Evolutionary conservation across 306 rosid genomes (phyloP), one percentile per base, ranked within the genome.

Genomic region (Argentina anserina): DNA sequence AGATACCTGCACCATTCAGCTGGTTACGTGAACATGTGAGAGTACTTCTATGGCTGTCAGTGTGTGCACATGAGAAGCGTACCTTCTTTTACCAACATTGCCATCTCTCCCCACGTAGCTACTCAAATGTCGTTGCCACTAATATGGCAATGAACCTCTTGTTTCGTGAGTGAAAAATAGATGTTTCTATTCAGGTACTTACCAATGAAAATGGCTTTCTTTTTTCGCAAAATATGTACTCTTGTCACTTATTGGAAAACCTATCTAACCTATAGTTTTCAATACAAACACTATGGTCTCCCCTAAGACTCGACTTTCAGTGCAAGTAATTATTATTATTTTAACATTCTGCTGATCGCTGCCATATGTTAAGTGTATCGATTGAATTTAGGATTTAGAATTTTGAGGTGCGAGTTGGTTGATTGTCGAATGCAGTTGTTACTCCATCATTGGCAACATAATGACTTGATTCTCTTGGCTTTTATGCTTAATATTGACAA

Each of bases 31-130:
- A n/a, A n/a, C n/a, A n/a, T n/a, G n/a, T n/a, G n/a, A n/a, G n/a
- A n/a, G n/a, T n/a, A n/a, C n/a, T n/a, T n/a, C 92, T 89, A 68
- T 89, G 90, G 82, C 76, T 87, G 67, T 50, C 89, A 34, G 89
- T 25, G 62, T 26, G n/a, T 56, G 33, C 62, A 10, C 60, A 10
- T 52, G 89, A 70, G 84, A 88, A 88, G 78, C 87, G 91, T 78
- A 21, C 81, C 92, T 92, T 50, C 86, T 89, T 12, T 88, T 90
- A 82, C 98, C 96, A 28, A 92, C 95, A 17, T 43, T 88, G 74
- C 89, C 97, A 15, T 93, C 90, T 82, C 85, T 93, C 69, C 96
- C 88, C 36, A 87, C 87, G 88, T 84, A 82, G 84, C 96, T 89
- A 47, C 89, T 89, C 46, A 91, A 86, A 33, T 58, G 98, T 90